phyloP scores from a whole-genome alignment of 768 basidiomycete genomes.

The Asterophora lycoperdoides region DNA sequence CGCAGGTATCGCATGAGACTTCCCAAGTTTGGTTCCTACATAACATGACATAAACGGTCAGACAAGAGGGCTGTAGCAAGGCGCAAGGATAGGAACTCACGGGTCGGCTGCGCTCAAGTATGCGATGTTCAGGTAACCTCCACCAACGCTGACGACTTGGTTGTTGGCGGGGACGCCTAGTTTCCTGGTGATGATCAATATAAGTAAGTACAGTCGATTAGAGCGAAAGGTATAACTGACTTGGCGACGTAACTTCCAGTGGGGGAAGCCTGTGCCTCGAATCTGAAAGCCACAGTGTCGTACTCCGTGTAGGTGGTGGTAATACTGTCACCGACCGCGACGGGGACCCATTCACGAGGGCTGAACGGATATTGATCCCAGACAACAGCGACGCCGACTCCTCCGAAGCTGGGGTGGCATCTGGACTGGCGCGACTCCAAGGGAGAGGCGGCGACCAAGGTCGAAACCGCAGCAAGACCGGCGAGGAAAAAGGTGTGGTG shows the following conservation, averaged over 20 bases:
- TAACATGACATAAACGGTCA: neutral
- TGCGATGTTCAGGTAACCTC: slow-evolving; percentile 2
- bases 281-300: slow-evolving; percentile 1
- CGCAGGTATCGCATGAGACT: slow-evolving; percentile 8
- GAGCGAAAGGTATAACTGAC: neutral
- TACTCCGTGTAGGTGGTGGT: slow-evolving; percentile 7
- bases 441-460: slow-evolving; percentile 1
- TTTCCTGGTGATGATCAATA: slow-evolving; percentile 1
- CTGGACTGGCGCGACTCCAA: slow-evolving; percentile 6
- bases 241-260: slow-evolving; percentile 5
- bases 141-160: slow-evolving; percentile 6
- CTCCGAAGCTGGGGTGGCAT: slow-evolving; percentile 11
- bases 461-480: neutral
- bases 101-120: slow-evolving; percentile 1
- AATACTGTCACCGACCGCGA: slow-evolving; percentile 5
- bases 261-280: slow-evolving; percentile 6
- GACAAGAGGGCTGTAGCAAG: no score
- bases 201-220: neutral
- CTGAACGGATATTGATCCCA: slow-evolving; percentile 9
- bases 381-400: slow-evolving; percentile 9
- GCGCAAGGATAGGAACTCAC: slow-evolving; percentile 1
- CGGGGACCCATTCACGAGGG: slow-evolving; percentile 8
- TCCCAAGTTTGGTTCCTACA: slow-evolving; percentile 9
- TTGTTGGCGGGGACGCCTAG: slow-evolving; percentile 8
- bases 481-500: neutral